Base-by-base conservation (phyloP, 2,329 filamentous ascomycete species). In the Ophiostoma perfectum region DNA sequence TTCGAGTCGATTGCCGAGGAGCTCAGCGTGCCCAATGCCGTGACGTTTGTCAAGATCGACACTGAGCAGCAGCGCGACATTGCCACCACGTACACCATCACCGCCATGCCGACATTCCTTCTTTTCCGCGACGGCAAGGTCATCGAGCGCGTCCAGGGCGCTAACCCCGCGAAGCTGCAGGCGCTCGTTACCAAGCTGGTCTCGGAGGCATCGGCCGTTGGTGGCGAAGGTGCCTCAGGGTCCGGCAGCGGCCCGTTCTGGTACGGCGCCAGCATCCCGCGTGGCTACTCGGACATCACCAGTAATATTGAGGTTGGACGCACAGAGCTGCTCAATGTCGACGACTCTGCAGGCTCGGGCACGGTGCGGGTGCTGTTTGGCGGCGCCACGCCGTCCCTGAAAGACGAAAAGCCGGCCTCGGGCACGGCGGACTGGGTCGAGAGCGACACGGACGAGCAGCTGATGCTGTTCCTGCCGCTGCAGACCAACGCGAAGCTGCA, bases 391-490 rank as follows among this genome's bases (percentile, higher is more conserved):
- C 63, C 63, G 9, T 14, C 41, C 3, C 5, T 18, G 8, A 87
- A 89, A n/a, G 72, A 74, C 4, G 80, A 82, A 69, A 87, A 89
- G 78, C 93, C 93, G 5, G 38, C 83, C 83, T 41, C 42, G 0
- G 78, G 93, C 68, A 77, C 65, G 86, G 87, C 74, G 76, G 94
- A 99, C 79, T 98, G 91, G 89, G 88, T 98, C 36, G 92, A 97
- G 82, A 97, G 92, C 78, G 94, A 97, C 76, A 96, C 94, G 47
- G 95, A 99, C 76, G 93, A 98, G 80, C 95, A 99, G 82, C 82
- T 99, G 71, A 91, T 98, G 85, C 84, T 99, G 64, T 98, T 89
- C 79, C 84, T 96, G 69, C 94, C 95, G 0, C 97, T 99, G 80
- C 90, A 93, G 78, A 87, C 90, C 44, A 91, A 88, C 64, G 78